Percentiles rank a stretch among this genome's conserved stretches.
phyloP scores from a whole-genome alignment of 257 asterid species.

The Leptodermis oblonga region DNA sequence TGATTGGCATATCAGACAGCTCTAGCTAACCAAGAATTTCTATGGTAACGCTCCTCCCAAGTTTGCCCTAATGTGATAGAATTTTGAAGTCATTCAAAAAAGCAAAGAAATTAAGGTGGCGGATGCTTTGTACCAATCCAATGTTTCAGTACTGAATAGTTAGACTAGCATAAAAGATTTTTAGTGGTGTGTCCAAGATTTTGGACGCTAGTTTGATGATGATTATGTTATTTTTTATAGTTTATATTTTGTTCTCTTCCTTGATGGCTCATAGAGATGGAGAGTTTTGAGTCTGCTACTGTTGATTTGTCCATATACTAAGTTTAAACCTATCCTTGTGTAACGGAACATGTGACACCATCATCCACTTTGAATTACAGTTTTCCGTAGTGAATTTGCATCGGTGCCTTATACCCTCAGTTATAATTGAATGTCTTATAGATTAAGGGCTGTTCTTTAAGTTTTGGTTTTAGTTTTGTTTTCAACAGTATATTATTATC shows the following conservation, averaged over 20 bases:
- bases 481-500: no score
- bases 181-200: background rate
- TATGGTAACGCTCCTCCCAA: background rate
- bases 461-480: no score
- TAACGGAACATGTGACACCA: background rate
- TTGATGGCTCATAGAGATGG: background rate
- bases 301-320: background rate
- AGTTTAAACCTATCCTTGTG: background rate
- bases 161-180: background rate
- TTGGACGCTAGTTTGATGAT: background rate
- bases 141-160: background rate
- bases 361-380: no score
- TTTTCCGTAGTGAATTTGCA: background rate
- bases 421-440: no score
- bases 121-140: background rate
- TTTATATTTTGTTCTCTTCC: background rate
- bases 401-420: background rate
- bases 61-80: background rate
- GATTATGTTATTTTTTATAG: no score
- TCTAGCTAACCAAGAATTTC: slow-evolving; percentile 10
- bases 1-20: slow-evolving; percentile 9
- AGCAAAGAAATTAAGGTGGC: background rate
- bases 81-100: background rate
- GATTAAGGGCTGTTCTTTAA: no score
- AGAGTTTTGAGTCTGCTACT: no score